Evolutionary conservation across 148 eudicot genomes (phyloP), one percentile per base, ranked within the genome.

Genomic region (Vaccinium corymbosum): DNA sequence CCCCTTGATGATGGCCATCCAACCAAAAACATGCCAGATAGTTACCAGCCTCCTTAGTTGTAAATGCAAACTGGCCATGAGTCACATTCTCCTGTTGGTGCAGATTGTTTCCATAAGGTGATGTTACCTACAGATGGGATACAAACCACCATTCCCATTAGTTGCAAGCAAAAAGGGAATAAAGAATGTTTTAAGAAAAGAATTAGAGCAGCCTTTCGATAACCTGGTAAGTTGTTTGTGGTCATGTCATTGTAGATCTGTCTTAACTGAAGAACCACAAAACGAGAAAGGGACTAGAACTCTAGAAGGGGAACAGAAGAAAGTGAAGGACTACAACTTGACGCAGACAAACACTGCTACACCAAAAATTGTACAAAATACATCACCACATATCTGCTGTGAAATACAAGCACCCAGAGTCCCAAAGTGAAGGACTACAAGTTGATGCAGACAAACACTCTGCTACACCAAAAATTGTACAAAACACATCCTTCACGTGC

Each of bases 11-110:
- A 79, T 84, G 78, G 57, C 85, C 89, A 57, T 92, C 94, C 27
- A 89, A 85, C 94, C 89, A 92, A 83, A 95, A 95, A 84, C 98
- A 95, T 81, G 98, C 95, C 79, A 92, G 80, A 82, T 94, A 96
- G 76, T 89, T 91, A 3, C 98, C 98, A 79, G 90, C 89, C 85
- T 96, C 98, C 27, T 82, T 86, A 5, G 97, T 89, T 52, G 98
- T 96, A 85, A 92, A 96, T 75, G 98, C 97, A 90, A 94, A 96
- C 82, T 96, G 95, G 42, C 98, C 98, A 84, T 92, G 89, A 27
- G 98, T 90, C 80, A 87, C 90, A 86, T 93, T 94, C 79, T 91
- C 94, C 64, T 81, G 85, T 61, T 89, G 86, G 80, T 96, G 92
- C 79, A 96, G 88, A 79, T 76, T 84, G 87, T 85, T 91, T 42